These are phyloP conservation scores for Penicillium olsonii DNA, from an alignment of 2,329 filamentous ascomycete genomes.

Conservation along the genomic window DNA sequence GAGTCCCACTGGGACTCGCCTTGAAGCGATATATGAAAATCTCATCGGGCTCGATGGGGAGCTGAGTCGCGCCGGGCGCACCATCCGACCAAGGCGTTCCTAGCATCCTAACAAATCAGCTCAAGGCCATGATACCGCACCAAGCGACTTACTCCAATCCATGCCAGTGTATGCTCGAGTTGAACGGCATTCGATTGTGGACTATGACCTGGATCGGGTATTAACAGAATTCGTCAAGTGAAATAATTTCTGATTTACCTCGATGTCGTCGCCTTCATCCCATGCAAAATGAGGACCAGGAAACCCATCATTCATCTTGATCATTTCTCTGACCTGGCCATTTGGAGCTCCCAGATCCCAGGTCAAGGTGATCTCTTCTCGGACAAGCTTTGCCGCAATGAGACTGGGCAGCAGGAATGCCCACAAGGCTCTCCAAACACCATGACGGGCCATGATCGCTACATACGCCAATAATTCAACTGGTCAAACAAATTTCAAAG, in stretches of 20 bases:
- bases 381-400: not conserved
- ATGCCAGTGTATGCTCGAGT: slow-evolving; percentile 19
- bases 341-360: slow-evolving; percentile 1
- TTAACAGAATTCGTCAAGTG: not conserved
- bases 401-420: not conserved
- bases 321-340: slow-evolving; percentile 4
- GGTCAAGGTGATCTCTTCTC: not conserved
- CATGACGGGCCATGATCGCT: not conserved
- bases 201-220: slow-evolving; percentile 13
- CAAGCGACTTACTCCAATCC: slow-evolving; percentile 15
- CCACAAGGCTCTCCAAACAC: not conserved
- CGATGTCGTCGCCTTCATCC: slow-evolving; percentile 16
- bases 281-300: slow-evolving; percentile 13
- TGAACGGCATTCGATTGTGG: slow-evolving; percentile 16
- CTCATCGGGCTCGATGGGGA: not conserved
- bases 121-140: not conserved
- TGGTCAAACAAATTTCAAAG: too few relatives aligned
- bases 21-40: not conserved
- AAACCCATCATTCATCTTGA: slow-evolving; percentile 17
- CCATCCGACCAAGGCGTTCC: not conserved
- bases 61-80: not conserved
- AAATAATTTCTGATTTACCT: not conserved
- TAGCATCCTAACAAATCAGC: not conserved
- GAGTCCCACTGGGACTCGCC: slow-evolving; percentile 33
- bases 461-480: not conserved